Percentiles rank a stretch among this genome's conserved stretches.
Evolutionary conservation across 345 rosid species (phyloP).

Genomic region (Iberis pinnata): DNA sequence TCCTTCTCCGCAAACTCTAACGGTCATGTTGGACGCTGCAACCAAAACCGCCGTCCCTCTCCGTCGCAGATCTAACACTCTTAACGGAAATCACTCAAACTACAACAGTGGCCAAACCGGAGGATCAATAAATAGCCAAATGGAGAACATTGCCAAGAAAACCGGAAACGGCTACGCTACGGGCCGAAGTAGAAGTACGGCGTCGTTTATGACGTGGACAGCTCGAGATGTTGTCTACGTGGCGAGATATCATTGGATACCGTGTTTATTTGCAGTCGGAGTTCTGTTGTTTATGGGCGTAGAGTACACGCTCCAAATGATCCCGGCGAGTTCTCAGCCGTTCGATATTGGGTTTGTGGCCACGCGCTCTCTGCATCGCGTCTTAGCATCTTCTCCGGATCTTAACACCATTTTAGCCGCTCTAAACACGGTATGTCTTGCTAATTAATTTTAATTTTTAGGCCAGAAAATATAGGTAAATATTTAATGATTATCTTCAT

Average conservation of each 20-base stretch:
- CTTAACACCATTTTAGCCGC: constrained; percentile 71
- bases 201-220: constrained; percentile 63
- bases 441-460: too few relatives aligned
- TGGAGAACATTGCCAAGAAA: constrained; percentile 19
- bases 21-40: constrained; percentile 30
- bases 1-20: constrained; percentile 16
- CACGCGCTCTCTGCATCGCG: constrained; percentile 55
- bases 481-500: constrained; percentile 3
- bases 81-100: constrained; percentile 17
- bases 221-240: constrained; percentile 44
- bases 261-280: constrained; percentile 57
- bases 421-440: constrained; percentile 69
- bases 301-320: constrained; percentile 89
- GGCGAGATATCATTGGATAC: constrained; percentile 58
- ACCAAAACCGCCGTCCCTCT: constrained; percentile 22
- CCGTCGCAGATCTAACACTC: constrained; percentile 32
- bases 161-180: constrained; percentile 6
- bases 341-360: constrained; percentile 77
- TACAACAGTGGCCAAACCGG: too few relatives aligned
- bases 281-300: constrained; percentile 81
- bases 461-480: too few relatives aligned
- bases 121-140: background rate
- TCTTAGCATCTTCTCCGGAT: constrained; percentile 56
- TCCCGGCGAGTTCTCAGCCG: constrained; percentile 63
- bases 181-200: constrained; percentile 14